Conservation (phyloP, 345 rosid species). For the Eucalyptus tenuipes region DNA sequence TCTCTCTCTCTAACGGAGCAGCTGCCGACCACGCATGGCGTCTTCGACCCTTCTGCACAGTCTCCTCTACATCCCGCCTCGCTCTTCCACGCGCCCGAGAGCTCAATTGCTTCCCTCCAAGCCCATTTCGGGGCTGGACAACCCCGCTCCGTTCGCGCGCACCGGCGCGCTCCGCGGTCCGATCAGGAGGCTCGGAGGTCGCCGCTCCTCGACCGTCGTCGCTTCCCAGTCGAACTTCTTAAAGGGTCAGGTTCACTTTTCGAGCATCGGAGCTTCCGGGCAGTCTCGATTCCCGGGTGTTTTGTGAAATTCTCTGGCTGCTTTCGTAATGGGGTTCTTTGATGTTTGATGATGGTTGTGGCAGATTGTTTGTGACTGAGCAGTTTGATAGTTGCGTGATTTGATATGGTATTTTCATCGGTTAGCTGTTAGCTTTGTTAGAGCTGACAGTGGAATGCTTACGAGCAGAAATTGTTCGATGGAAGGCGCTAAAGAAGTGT, state of each 20-base stretch:
- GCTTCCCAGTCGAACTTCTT: constrained; percentile 3
- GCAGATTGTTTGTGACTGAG: not conserved
- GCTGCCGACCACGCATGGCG: not conserved
- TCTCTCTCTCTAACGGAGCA: not conserved
- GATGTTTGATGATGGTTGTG: not conserved
- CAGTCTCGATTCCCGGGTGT: not conserved
- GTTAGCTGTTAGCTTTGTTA: not conserved
- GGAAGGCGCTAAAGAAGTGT: not conserved
- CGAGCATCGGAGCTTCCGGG: not conserved
- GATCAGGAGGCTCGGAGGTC: not conserved
- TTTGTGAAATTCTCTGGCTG: not conserved
- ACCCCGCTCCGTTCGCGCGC: not conserved
- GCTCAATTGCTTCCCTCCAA: not conserved
- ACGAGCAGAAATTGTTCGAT: not conserved
- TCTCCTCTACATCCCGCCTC: not conserved
- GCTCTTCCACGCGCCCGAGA: not conserved
- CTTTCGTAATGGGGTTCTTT: not conserved
- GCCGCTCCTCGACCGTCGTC: not conserved
- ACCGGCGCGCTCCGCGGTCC: not conserved
- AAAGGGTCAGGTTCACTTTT: not conserved
- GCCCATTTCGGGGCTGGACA: not conserved
- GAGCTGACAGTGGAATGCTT: not conserved
- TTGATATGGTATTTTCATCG: not conserved
- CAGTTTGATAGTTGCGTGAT: not conserved
- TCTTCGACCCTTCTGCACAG: not conserved